phyloP scores from a whole-genome alignment of 2,329 filamentous ascomycete genomes.

The Neofusicoccum parvum region DNA sequence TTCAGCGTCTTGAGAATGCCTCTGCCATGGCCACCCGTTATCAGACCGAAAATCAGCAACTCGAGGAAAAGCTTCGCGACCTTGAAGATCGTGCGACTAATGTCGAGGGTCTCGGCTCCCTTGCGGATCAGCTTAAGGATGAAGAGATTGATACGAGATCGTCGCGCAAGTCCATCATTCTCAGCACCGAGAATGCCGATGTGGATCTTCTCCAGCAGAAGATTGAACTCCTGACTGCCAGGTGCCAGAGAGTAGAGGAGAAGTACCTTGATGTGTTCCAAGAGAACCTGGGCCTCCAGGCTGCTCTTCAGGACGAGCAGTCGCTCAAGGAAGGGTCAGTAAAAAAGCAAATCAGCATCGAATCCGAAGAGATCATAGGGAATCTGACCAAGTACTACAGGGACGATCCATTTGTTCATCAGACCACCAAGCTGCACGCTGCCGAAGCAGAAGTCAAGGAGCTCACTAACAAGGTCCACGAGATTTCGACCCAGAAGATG shows the following conservation, averaged over 20 bases:
- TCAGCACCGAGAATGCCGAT: conserved; percentile 16
- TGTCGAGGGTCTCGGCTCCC: conserved; percentile 29
- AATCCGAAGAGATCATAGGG: conserved; percentile 14
- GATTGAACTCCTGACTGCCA: conserved; percentile 40
- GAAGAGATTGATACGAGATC: conserved; percentile 9
- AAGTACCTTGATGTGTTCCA: conserved; percentile 46
- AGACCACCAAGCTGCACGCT: conserved; percentile 41
- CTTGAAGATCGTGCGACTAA: conserved; percentile 31
- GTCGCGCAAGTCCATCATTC: conserved; percentile 17
- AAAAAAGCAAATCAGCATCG: conserved; percentile 30
- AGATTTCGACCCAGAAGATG: conserved; percentile 21
- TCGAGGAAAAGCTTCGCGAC: conserved; percentile 49
- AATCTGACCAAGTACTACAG: conserved; percentile 6
- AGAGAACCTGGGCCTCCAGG: conserved; percentile 42
- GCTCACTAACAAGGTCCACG: conserved; percentile 21
- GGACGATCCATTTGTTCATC: conserved; percentile 37
- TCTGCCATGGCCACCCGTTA: conserved; percentile 51
- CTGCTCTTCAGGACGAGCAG: conserved; percentile 37
- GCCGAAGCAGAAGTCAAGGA: conserved; percentile 32
- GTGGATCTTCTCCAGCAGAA: conserved; percentile 43
- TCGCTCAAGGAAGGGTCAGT: conserved; percentile 31
- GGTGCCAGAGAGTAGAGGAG: conserved; percentile 40
- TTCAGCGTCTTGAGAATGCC: conserved; percentile 51
- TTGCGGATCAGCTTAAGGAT: conserved; percentile 43
- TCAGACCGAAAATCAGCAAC: conserved; percentile 50